phyloP scores from a whole-genome alignment of 2,329 filamentous ascomycete genomes.

The Fusarium zealandicum region DNA sequence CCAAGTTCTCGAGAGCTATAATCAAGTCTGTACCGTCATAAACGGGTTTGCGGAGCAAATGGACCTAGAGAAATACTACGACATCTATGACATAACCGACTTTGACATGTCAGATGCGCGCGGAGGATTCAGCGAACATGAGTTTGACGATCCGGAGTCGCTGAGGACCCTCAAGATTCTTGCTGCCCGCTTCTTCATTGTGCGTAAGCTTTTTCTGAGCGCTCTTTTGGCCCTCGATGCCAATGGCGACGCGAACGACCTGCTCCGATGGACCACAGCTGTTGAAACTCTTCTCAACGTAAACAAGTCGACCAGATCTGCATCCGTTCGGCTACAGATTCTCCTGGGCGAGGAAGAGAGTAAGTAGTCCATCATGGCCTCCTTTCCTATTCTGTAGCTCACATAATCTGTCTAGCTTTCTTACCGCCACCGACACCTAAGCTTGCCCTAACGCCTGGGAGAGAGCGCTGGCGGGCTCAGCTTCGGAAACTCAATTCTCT shows the following conservation, averaged over 20 bases:
- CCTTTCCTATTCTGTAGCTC: conserved; percentile 15
- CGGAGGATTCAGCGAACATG: conserved; percentile 67
- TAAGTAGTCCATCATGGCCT: conserved; percentile 51
- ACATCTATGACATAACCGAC: conserved; percentile 82
- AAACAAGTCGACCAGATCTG: conserved; percentile 65
- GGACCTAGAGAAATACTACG: conserved; percentile 90
- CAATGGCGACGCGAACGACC: conserved; percentile 78
- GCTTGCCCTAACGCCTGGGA: conserved; percentile 71
- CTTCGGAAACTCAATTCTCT: conserved; percentile 87
- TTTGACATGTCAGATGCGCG: conserved; percentile 76
- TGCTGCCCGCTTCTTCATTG: conserved; percentile 79
- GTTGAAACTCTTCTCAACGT: conserved; percentile 76
- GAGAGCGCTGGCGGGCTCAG: conserved; percentile 85
- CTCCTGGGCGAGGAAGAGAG: conserved; percentile 83
- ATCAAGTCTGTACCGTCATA: conserved; percentile 72
- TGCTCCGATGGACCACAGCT: conserved; percentile 78
- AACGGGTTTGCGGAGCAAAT: conserved; percentile 78
- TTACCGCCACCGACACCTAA: conserved; percentile 64
- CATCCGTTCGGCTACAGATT: conserved; percentile 70
- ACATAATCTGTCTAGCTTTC: conserved; percentile 52
- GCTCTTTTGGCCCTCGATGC: conserved; percentile 88
- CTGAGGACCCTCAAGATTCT: conserved; percentile 81
- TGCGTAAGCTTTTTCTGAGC: conserved; percentile 86
- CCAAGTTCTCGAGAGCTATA: conserved; percentile 74
- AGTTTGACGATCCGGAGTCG: conserved; percentile 80